Percentiles rank a stretch among this genome's conserved stretches.
phyloP scores from a whole-genome alignment of 305 asterid species.

The Fraxinus velutina region DNA sequence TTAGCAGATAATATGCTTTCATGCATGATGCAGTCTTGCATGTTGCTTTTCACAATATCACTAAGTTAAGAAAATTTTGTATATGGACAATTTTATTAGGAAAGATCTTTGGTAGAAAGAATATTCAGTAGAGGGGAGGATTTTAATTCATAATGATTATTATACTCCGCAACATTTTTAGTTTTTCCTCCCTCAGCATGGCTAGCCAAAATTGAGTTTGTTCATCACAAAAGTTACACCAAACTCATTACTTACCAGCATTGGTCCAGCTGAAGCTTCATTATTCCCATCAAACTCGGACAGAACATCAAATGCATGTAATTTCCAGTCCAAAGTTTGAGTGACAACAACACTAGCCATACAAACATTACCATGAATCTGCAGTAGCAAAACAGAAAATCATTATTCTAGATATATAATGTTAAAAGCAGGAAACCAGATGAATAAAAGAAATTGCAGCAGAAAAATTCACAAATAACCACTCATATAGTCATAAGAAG shows the following conservation, averaged over 20 bases:
- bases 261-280: slow-evolving; percentile 79
- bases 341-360: slow-evolving; percentile 96
- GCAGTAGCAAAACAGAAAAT: slow-evolving; percentile 34
- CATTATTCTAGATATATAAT: neutral
- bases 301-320: slow-evolving; percentile 93
- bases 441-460: slow-evolving; percentile 12
- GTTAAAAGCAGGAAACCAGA: slow-evolving; percentile 17
- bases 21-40: neutral
- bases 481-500: slow-evolving; percentile 10
- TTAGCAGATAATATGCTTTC: slow-evolving; percentile 13
- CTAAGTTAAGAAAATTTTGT: neutral
- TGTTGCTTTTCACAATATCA: neutral
- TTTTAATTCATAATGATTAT: slow-evolving; percentile 1
- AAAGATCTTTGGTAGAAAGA: neutral
- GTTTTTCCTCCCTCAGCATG: slow-evolving; percentile 5
- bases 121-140: neutral
- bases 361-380: slow-evolving; percentile 99
- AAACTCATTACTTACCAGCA: slow-evolving; percentile 65
- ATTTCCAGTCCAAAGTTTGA: slow-evolving; percentile 94
- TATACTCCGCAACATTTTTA: neutral
- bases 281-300: slow-evolving; percentile 92
- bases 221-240: slow-evolving; percentile 10
- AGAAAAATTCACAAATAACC: slow-evolving; percentile 14
- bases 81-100: slow-evolving; percentile 4
- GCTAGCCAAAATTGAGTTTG: slow-evolving; percentile 16